Base-by-base conservation (phyloP, 2,329 filamentous ascomycete genomes). In the Penicillium frequentans region DNA sequence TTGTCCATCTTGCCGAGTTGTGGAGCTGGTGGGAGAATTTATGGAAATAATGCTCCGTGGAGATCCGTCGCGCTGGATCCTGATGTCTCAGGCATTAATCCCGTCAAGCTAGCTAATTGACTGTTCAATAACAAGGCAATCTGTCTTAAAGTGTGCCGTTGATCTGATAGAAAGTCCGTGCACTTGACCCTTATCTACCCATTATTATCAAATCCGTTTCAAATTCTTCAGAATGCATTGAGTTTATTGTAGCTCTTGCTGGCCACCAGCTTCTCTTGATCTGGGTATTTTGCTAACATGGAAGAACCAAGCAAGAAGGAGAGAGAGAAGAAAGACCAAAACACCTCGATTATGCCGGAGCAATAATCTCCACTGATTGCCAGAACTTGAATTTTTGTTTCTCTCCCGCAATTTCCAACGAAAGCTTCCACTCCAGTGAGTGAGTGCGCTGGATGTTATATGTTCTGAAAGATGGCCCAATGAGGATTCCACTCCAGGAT, bases 371-470 rank as follows among this genome's bases (percentile, higher is more conserved):
- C 9, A 50, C 33, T 9, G 35, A 23, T 8, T 6, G 14, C 9
- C 2, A 9, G 26, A 39, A 42, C 16, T 19, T 27, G 33, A 19
- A 29, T 11, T 23, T 52, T 7, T 26, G 8, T n/a, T 39, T 49
- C 48, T 62, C 56, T 24, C 54, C 58, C 8, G 58, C 61, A 31
- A 67, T 44, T 7, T 37, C 58, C 31, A 67, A 39, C 21, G 43
- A 54, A 14, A 65, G 23, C 26, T 49, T 35, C 56, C 50, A 60
- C 21, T 54, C 27, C 33, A 63, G 7, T 5, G 2, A 4, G 39
- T 65, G 57, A 7, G 11, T 24, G 31, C 56, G 62, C 26, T 48
- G 42, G 21, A 67, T 62, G 43, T 60, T 64, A 26, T 60, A 63
- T 1, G 63, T 64, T 23, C 53, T 24, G 23, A 65, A 62, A 54